Base-by-base conservation (phyloP, 164 flowering plant species). In the Annona squamosa region DNA sequence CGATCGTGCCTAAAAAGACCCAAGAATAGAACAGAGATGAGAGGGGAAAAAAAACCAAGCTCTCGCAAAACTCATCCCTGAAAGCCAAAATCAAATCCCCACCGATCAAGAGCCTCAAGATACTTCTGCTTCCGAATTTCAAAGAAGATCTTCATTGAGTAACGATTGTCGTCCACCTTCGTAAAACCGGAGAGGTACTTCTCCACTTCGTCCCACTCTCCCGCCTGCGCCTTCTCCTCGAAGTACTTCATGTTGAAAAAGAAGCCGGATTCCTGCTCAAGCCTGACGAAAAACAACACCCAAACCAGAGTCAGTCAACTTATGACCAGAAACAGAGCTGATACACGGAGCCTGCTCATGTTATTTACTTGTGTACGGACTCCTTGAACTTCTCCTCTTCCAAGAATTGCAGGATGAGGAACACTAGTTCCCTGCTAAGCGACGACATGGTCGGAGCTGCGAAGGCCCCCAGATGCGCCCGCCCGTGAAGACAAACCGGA, bases 201-300 rank as follows among this genome's bases (percentile, higher is more conserved):
- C 82, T 91, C 98, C 63, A 91, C 94, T 73, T 92, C 94, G 3
- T 89, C 94, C 98, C 98, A 92, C 69, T 92, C 96, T 43, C 98
- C 98, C 7, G 91, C 92, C 46, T 81, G 88, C 6, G 91, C 91
- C 81, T 85, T 88, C 83, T 92, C 98, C 71, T 89, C 94, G 72
- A 91, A 91, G 77, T 87, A 88, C 79, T 87, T 89, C 91, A 89
- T 87, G 73, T 91, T 91, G 79, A 92, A 92, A 86, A 70, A 92
- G 76, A 92, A 90, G 0, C 91, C 96, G 0, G 98, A 90, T 69
- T 91, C 96, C 78, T 92, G 91, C 83, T 92, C 98, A 48, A 92
- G 84, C 86, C 98, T 92, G 80, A 42, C 3, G 75, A 67, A 70
- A 70, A 69, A 68, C 48, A 64, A 64, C 46, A 76, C n/a, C 18